Evolutionary conservation across 148 eudicot species (phyloP).

Genomic region (Persicaria tinctoria): DNA sequence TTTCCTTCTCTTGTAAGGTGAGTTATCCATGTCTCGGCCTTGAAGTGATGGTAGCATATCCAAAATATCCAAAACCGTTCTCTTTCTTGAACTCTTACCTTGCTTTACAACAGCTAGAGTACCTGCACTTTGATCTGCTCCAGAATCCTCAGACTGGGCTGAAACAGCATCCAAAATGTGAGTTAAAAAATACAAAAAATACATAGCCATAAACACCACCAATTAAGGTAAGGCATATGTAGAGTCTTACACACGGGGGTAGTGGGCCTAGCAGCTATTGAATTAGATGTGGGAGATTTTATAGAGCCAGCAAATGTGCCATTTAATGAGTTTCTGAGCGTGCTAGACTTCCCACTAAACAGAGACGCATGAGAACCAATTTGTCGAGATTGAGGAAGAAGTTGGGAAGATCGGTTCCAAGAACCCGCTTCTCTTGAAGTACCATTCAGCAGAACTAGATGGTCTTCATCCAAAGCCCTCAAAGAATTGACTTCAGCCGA

Average conservation of each 20-base stretch:
- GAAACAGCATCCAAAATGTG: slow-evolving; percentile 15
- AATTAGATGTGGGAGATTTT: slow-evolving; percentile 30
- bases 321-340: slow-evolving; percentile 27
- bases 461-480: slow-evolving; percentile 56
- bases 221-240: slow-evolving; percentile 14
- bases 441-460: slow-evolving; percentile 30
- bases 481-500: slow-evolving; percentile 49
- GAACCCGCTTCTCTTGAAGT: slow-evolving; percentile 23
- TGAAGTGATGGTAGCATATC: slow-evolving; percentile 62
- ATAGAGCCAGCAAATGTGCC: slow-evolving; percentile 23
- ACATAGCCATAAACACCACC: slow-evolving; percentile 10
- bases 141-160: slow-evolving; percentile 33
- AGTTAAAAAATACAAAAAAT: background rate
- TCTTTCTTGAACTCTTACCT: slow-evolving; percentile 47
- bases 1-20: slow-evolving; percentile 54
- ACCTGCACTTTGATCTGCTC: slow-evolving; percentile 39
- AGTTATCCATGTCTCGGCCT: slow-evolving; percentile 24
- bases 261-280: slow-evolving; percentile 37
- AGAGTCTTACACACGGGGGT: slow-evolving; percentile 48
- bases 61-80: slow-evolving; percentile 65
- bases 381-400: slow-evolving; percentile 33
- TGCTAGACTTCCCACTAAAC: slow-evolving; percentile 25
- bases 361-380: slow-evolving; percentile 27
- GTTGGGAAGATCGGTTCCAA: slow-evolving; percentile 35
- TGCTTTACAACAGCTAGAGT: slow-evolving; percentile 23